These are phyloP conservation scores for Backusella sp. DNA, from an alignment of 192 early-diverging fungal genomes.

Conservation along the genomic window DNA sequence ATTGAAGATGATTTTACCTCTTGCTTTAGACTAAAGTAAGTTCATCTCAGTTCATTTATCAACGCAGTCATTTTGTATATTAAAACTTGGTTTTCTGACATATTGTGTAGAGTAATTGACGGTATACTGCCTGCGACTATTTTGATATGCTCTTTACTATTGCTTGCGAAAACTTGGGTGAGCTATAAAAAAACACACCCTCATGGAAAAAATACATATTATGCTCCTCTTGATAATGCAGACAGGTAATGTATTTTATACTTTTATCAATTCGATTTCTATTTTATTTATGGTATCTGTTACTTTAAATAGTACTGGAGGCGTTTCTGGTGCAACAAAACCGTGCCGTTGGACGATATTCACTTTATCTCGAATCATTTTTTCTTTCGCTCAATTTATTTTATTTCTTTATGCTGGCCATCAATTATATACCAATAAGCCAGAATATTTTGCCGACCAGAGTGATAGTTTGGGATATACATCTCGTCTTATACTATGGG, in stretches of 20 bases:
- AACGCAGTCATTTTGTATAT: conserved; percentile 4
- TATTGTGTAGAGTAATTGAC: neutral
- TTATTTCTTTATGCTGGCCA: neutral
- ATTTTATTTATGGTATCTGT: neutral
- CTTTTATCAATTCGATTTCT: neutral
- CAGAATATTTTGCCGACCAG: neutral
- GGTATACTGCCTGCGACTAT: neutral
- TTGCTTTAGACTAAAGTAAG: conserved; percentile 29
- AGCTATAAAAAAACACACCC: neutral
- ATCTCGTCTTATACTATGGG: neutral
- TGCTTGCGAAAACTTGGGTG: neutral
- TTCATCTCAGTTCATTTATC: conserved; percentile 12
- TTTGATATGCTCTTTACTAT: neutral
- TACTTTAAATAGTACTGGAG: too few relatives aligned
- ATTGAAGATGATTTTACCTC: conserved; percentile 21
- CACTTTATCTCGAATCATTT: neutral
- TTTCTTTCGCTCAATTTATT: neutral
- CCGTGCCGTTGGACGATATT: neutral
- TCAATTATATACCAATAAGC: neutral
- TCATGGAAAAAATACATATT: neutral
- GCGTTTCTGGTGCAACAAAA: neutral
- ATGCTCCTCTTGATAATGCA: neutral
- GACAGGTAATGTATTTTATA: neutral
- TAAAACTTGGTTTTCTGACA: neutral
- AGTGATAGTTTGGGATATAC: neutral